Evolutionary conservation across 1,284 basidiomycete species (phyloP), one percentile per base, ranked within the genome.

Genomic region (Ganoderma sp.): DNA sequence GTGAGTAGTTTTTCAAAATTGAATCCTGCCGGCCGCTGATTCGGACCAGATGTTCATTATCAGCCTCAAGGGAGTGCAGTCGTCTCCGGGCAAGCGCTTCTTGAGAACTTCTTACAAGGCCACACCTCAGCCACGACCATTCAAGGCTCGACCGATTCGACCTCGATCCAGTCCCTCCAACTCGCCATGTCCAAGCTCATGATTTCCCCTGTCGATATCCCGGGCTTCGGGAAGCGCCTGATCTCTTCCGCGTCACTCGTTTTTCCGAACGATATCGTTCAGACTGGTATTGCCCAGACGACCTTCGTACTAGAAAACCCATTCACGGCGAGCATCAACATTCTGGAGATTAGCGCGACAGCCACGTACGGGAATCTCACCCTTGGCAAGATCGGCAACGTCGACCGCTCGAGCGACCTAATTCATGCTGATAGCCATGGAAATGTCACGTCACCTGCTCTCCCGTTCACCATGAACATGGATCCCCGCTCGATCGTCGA

Each of bases 41-140:
- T 17, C 32, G 68, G 72, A 15, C 69, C 76, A 83, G 87, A 89
- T 71, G 89, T 93, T 15, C 83, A 88, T 66, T 93, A 87, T 78
- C 80, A 85, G 28, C 91, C 92, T 0, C 84, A 87, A 72, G 90
- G 89, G 3, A 78, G 75, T 37, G 85, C 86, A 14, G 80, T 86
- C 41, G 75, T 81, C 4, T 84, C 89, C 2, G 92, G 92, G 32
- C 84, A 84, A 71, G 76, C 75, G 5, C 76, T 94, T 70, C 84
- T 94, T 60, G 87, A 91, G 79, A 90, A 91, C 77, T 94, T 88
- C 75, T 79, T 94, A 12, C 88, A 91, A 79, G 91, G 89, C 25
- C 76, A 89, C 39, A 80, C 87, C 69, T 87, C 87, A 3, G 80
- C 82, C 56, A 88, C 88, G 0, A 82, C 82, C 17, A 92, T 94